Conservation (phyloP, 805 yeast species). For the Candida boidinii region DNA sequence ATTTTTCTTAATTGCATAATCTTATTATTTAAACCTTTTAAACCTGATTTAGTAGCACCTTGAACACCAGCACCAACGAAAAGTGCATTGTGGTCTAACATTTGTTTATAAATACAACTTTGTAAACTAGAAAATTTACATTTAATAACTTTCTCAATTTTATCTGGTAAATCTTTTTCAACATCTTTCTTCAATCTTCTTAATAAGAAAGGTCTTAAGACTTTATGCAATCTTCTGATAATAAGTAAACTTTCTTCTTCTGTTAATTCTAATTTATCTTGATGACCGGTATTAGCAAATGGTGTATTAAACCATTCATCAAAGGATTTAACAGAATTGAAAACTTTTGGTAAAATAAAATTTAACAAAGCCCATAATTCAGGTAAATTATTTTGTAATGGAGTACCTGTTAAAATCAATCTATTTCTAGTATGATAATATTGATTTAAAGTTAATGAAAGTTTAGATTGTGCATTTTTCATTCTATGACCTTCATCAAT, state of each 20-base stretch:
- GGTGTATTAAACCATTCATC: constrained; percentile 91
- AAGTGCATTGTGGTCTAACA: constrained; percentile 62
- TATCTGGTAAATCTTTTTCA: constrained; percentile 78
- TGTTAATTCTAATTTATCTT: constrained; percentile 69
- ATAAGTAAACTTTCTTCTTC: constrained; percentile 82
- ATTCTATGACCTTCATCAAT: constrained; percentile 89
- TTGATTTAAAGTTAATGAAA: constrained; percentile 61
- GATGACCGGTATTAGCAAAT: constrained; percentile 76
- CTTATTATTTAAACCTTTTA: constrained; percentile 73
- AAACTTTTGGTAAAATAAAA: constrained; percentile 75
- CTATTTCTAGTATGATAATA: constrained; percentile 71
- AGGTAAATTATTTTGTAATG: constrained; percentile 76
- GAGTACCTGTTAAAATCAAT: constrained; percentile 81
- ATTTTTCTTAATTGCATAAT: constrained; percentile 81
- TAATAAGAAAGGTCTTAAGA: constrained; percentile 73
- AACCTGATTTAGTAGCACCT: constrained; percentile 54
- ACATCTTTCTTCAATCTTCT: constrained; percentile 84
- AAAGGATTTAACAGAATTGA: constrained; percentile 77
- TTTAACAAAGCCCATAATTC: constrained; percentile 81
- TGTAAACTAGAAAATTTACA: constrained; percentile 73
- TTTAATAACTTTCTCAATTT: constrained; percentile 74
- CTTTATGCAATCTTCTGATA: constrained; percentile 80
- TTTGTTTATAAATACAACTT: constrained; percentile 61
- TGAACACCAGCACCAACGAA: constrained; percentile 55
- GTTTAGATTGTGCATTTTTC: constrained; percentile 71